Evolutionary conservation across 2,329 filamentous ascomycete genomes (phyloP), one percentile per base, ranked within the genome.

Genomic region (Ophiosphaerella narmari): DNA sequence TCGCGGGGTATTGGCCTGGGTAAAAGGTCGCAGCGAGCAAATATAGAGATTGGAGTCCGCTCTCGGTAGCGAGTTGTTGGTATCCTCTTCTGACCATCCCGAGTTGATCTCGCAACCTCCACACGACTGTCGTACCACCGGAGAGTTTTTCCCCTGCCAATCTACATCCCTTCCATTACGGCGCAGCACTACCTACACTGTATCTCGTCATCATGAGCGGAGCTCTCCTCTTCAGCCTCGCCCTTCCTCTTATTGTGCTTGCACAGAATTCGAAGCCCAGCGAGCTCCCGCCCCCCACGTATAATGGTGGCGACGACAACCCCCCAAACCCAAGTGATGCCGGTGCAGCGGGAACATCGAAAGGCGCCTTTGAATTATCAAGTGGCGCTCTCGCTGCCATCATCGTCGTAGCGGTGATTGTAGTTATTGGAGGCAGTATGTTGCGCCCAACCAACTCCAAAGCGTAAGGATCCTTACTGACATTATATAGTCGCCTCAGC

Each of bases 381-480:
- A 84, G 79, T 33, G 87, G 86, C 16, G 89, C 82, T 12, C 77
- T 91, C 63, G 80, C 90, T 50, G 89, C 88, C 40, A 91, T 94
- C 59, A 85, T 90, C 11, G 82, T 91, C 3, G 88, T 91, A 5
- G 83, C 84, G 8, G 84, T 90, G 7, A 81, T 85, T 32, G 76
- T 91, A 14, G 75, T 71, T 1, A 50, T 69, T 8, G 70, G 89
- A 50, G 89, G 89, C 71, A 83, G 89, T 92, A 78, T 68, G 84
- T 73, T 31, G 16, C 13, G 16, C 31, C 24, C 12, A 45, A 39
- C 35, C 32, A 33, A 45, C 13, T 13, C 23, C 9, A 7, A n/a
- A 29, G 36, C 6, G 24, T 21, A 34, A 18, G 26, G 7, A 12
- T 7, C 5, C 18, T 26, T 45, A 50, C 48, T 67, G 57, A 67